phyloP scores from a whole-genome alignment of 2,329 filamentous ascomycete species.

The Tolypocladium album region DNA sequence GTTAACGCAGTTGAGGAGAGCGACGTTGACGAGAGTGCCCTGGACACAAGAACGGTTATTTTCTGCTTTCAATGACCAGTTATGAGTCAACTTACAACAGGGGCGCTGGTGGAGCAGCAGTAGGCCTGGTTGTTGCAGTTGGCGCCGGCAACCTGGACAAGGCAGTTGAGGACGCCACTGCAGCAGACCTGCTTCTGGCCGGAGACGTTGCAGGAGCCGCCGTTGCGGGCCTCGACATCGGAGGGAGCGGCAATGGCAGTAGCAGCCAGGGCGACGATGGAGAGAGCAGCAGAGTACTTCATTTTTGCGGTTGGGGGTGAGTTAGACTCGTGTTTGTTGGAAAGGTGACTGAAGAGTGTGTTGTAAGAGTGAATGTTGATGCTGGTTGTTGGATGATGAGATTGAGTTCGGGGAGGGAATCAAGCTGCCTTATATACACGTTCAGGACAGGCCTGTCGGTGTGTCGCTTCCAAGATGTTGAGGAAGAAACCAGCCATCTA shows the following conservation, averaged over 20 bases:
- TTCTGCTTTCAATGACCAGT: not conserved
- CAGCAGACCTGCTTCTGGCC: not conserved
- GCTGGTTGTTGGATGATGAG: not conserved
- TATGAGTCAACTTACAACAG: not conserved
- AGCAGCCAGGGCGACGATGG: constrained; percentile 1
- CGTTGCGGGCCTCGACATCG: constrained; percentile 1
- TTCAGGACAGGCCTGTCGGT: not conserved
- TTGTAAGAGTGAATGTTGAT: not conserved
- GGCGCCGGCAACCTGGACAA: not conserved
- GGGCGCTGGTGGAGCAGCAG: not conserved
- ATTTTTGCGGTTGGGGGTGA: not conserved
- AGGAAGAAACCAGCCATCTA: not conserved
- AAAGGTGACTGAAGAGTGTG: not conserved
- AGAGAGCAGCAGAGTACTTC: constrained; percentile 1
- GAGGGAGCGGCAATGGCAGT: constrained; percentile 1
- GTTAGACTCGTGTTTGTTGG: not conserved
- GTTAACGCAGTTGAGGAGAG: not conserved
- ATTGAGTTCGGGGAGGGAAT: not conserved
- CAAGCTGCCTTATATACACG: not conserved
- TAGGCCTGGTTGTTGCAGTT: not conserved
- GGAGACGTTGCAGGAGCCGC: not conserved
- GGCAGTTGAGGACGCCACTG: not conserved
- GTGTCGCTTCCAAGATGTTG: not conserved
- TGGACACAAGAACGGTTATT: not conserved
- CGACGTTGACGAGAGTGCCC: not conserved